Evolutionary conservation across 257 asterid species (phyloP).

Genomic region (Salvia rosmarinus): DNA sequence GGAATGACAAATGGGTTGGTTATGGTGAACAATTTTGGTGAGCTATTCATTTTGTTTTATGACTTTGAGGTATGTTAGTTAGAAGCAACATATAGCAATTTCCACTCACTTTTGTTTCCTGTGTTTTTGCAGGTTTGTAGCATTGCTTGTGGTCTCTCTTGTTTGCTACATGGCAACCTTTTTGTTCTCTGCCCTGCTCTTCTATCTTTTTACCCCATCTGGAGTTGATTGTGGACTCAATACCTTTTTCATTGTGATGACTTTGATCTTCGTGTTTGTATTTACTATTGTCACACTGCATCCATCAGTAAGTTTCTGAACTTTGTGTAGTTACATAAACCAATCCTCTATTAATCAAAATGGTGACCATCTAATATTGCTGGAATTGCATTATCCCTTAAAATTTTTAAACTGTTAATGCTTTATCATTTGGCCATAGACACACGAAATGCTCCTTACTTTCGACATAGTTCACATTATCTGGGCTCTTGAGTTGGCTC

Average conservation of each 20-base stretch:
- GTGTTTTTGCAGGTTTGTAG: constrained; percentile 65
- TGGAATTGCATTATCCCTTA: neutral
- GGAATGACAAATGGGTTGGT: constrained; percentile 99
- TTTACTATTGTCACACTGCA: constrained; percentile 83
- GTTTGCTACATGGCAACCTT: constrained; percentile 81
- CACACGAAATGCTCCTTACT: neutral
- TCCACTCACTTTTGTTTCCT: neutral
- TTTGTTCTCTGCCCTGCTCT: constrained; percentile 79
- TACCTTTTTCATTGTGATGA: constrained; percentile 80
- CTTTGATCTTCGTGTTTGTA: constrained; percentile 63
- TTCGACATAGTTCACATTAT: neutral
- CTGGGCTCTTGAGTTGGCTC: neutral
- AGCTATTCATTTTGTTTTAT: constrained; percentile 31
- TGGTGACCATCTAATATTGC: constrained; percentile 4
- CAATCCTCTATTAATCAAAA: neutral
- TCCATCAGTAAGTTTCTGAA: constrained; percentile 68
- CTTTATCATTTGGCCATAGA: neutral
- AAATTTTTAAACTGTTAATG: neutral
- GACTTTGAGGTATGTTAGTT: neutral
- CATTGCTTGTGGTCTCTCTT: constrained; percentile 83
- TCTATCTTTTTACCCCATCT: constrained; percentile 81
- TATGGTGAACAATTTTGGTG: constrained; percentile 92
- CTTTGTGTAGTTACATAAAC: constrained; percentile 12
- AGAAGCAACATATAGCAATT: neutral
- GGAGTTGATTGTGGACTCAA: constrained; percentile 94